A percentile compares a stretch with the other conserved stretches of the same genome.
Conservation (phyloP, 306 rosid genomes). For the Pyrus bretschneideri region DNA sequence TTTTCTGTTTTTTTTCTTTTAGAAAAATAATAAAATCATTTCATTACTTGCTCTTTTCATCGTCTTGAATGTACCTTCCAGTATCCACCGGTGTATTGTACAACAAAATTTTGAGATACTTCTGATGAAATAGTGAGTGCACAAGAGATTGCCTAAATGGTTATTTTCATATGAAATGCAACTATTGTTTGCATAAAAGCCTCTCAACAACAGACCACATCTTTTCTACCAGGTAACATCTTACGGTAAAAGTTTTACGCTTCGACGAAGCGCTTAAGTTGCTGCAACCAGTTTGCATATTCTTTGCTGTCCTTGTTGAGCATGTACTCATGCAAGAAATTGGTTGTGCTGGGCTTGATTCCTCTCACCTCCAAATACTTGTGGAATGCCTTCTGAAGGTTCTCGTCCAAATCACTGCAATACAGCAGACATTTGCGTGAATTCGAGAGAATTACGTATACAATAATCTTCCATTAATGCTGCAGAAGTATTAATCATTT, state of each 20-base stretch:
- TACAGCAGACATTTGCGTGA: neutral
- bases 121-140: no score
- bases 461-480: neutral
- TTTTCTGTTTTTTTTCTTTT: no score
- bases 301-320: conserved; percentile 86
- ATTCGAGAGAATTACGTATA: neutral
- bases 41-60: neutral
- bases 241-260: conserved; percentile 29
- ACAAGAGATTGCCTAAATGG: neutral
- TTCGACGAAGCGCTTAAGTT: conserved; percentile 58
- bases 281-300: conserved; percentile 67
- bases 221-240: conserved; percentile 7
- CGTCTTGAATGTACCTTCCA: no score
- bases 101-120: no score
- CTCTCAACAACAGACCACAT: neutral
- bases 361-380: conserved; percentile 89
- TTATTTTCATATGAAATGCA: neutral
- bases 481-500: neutral
- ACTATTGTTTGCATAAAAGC: neutral
- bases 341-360: conserved; percentile 73
- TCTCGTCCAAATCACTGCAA: conserved; percentile 74
- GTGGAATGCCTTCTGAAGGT: conserved; percentile 72
- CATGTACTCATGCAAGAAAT: conserved; percentile 94
- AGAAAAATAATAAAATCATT: neutral
- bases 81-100: no score